These are phyloP conservation scores for Eimeria necatrix DNA, from an alignment of 169 alveolate genomes.

Conservation along the genomic window DNA sequence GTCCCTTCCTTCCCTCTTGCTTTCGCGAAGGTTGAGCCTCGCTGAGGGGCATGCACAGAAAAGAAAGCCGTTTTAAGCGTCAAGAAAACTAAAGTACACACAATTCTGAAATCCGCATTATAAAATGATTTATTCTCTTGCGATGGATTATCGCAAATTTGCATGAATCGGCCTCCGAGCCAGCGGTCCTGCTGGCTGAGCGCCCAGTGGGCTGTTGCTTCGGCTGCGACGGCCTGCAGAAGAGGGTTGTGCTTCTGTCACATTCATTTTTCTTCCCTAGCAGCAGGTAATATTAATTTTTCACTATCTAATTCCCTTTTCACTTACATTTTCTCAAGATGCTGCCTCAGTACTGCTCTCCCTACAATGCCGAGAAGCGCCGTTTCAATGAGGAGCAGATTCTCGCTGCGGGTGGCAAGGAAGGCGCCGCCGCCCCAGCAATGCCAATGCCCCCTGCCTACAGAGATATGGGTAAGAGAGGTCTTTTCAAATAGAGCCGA, in stretches of 20 bases:
- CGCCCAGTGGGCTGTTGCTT: too few species aligned
- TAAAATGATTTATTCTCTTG: too few species aligned
- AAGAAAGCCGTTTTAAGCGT: too few species aligned
- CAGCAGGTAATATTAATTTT: background rate
- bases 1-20: too few species aligned
- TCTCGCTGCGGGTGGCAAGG: slow-evolving; percentile 75
- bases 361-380: slow-evolving; percentile 85
- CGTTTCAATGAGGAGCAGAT: slow-evolving; percentile 72
- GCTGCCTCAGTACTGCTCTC: slow-evolving; percentile 83
- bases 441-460: slow-evolving; percentile 81
- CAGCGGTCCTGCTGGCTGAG: background rate
- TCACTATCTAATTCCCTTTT: background rate
- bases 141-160: too few species aligned
- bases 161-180: background rate
- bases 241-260: background rate
- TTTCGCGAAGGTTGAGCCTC: too few species aligned
- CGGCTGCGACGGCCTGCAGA: too few species aligned
- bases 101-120: too few species aligned
- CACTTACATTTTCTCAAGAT: slow-evolving; percentile 71
- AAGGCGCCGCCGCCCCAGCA: slow-evolving; percentile 64
- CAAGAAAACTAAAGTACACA: too few species aligned
- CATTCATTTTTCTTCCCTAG: background rate
- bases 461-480: slow-evolving; percentile 85
- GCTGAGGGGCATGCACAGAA: too few species aligned
- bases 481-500: too few species aligned